Evolutionary conservation across 805 yeast genomes (phyloP), one percentile per base, ranked within the genome.

Genomic region (Yarrowia phangngaensis): DNA sequence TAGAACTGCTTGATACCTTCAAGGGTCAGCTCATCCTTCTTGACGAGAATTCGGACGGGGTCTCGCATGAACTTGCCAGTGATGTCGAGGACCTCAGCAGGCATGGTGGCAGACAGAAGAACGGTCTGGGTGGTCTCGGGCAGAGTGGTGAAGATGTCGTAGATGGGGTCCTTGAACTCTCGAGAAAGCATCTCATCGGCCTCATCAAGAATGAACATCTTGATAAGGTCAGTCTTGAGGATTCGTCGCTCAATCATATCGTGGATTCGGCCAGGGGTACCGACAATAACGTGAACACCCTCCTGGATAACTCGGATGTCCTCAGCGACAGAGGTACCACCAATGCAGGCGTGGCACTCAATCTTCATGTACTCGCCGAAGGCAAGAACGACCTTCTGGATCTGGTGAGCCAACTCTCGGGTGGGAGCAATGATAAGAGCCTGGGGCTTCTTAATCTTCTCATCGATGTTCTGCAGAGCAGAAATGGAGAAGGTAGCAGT

Each of bases 401-500:
- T 92, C 67, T 92, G 98, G 17, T 79, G 74, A 13, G 98, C 98
- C 62, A 92, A 73, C 69, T 92, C 98, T 73, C 98, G 80, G 29
- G 98, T 92, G 41, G 98, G 98, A 13, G 96, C 87, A 55, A 92
- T 70, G 40, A 92, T 82, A 55, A 92, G 72, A 31, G 95, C 96
- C 70, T 92, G 97, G 53, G 87, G 75, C 55, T 84, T 84, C 62
- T 79, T 75, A 55, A 77, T 70, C 55, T 74, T 76, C 51, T 81
- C 72, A 59, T 90, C 95, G 50, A 92, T 76, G 55, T 78, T 84
- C 69, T 92, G 95, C 56, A 92, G 72, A 74, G 88, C 84, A 19
- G 95, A 90, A 57, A 92, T 90, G 55, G 97, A 77, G 74, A 92
- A 92, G 38, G 98, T 92, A 56, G 97, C 98, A 20, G 98, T 92